Base-by-base conservation (phyloP, 306 rosid species). In the Ochetophila trinervis region DNA sequence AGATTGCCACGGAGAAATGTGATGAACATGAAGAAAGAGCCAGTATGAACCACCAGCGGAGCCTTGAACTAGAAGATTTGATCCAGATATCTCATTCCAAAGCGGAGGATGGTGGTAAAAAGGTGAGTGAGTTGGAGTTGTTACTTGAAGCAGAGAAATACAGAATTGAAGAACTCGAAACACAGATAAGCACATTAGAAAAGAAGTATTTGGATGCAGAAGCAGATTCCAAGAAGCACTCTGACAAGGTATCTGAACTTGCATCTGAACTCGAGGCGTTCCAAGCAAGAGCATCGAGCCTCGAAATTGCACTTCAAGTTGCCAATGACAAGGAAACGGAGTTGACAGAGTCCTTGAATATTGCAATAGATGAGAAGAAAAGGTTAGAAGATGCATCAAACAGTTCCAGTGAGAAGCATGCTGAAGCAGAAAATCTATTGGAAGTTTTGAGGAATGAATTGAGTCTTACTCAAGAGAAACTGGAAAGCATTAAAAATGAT, bases 81-180 rank as follows among this genome's bases (percentile, higher is more conserved):
- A 36, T 82, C 72, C 93, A 87, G 78, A 49, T 52, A 60, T 93
- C 96, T 69, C 93, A 87, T 73, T 78, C 83, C 62, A 93, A 86
- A 78, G 75, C 65, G 52, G 94, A 84, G 70, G 91, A 71, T 68
- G 70, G 91, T 51, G 70, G 77, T 63, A 87, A 87, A 79, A 87
- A 73, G 80, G 91, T 14, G 37, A 84, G 87, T 34, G 95, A 94
- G 69, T 79, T 94, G 77, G 99, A 88, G 83, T 77, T 86, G 74
- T 76, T 94, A 52, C 90, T 94, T 44, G 92, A 88, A 78, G 82
- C 97, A 11, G 97, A 90, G 69, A 90, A 85, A 74, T 84, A 83
- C 74, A 86, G 97, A 86, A 90, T 94, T 70, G 91, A 83, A 68
- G 99, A 90, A 70, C 97, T 94, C 8, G 96, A 94, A 69, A 95